phyloP scores from a whole-genome alignment of 768 basidiomycete species.

The Obba rivulosa region DNA sequence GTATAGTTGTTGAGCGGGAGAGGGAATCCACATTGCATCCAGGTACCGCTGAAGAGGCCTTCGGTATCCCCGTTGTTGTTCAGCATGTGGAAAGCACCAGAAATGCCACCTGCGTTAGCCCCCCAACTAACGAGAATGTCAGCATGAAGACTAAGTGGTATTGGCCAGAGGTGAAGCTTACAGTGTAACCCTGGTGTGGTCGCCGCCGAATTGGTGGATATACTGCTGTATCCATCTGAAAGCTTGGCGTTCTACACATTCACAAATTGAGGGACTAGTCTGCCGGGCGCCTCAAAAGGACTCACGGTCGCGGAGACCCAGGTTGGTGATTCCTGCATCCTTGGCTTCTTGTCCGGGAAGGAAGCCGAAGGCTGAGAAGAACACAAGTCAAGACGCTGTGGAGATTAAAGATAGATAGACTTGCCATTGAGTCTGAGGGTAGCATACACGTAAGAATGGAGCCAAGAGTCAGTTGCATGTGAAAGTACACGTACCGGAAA shows the following conservation, averaged over 20 bases:
- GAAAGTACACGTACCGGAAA: conserved; percentile 28
- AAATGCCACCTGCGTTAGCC: conserved; percentile 16
- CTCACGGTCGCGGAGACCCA: conserved; percentile 45
- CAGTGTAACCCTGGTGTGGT: conserved; percentile 35
- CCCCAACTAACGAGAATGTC: conserved; percentile 12
- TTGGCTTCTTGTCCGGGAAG: conserved; percentile 33
- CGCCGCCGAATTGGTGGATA: conserved; percentile 24
- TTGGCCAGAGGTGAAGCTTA: not conserved
- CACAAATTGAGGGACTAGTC: not conserved
- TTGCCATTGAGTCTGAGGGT: conserved; percentile 44
- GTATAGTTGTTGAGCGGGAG: conserved; percentile 4
- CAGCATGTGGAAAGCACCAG: conserved; percentile 16
- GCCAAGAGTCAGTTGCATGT: not conserved
- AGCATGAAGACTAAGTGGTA: too few relatives aligned
- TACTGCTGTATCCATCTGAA: conserved; percentile 29
- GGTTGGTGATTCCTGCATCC: conserved; percentile 33
- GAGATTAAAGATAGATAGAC: conserved; percentile 28
- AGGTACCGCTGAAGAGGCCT: conserved; percentile 16
- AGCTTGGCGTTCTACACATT: conserved; percentile 29
- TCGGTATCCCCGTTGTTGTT: conserved; percentile 13
- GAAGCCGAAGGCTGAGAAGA: conserved; percentile 31
- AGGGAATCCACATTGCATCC: conserved; percentile 12
- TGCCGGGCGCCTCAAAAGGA: not conserved
- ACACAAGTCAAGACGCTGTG: not conserved
- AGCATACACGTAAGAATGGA: not conserved